These are phyloP conservation scores for Tagetes patula DNA, from an alignment of 129 eudicot genomes.

Conservation along the genomic window DNA sequence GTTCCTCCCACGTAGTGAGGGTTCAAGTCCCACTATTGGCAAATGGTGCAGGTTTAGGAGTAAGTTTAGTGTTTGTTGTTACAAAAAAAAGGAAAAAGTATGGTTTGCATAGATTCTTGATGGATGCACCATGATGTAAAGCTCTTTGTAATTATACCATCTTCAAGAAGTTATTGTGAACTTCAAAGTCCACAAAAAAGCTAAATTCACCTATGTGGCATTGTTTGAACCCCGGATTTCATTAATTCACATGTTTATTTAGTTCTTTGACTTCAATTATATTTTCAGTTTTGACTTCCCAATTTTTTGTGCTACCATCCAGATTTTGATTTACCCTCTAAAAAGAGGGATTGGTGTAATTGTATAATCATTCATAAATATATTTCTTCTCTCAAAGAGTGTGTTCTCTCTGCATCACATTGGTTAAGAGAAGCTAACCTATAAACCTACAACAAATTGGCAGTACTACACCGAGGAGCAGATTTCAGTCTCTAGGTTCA, in stretches of 20 bases:
- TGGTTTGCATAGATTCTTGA: neutral
- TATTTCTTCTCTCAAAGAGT: neutral
- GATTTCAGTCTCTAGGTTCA: conserved; percentile 4
- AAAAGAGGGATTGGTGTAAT: neutral
- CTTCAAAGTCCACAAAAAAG: conserved; percentile 1
- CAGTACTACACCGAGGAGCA: neutral
- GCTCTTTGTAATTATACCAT: conserved; percentile 1
- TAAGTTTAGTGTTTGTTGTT: too few species aligned
- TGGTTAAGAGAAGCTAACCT: conserved; percentile 11
- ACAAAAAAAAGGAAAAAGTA: too few species aligned
- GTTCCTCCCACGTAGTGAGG: too few species aligned
- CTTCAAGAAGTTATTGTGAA: conserved; percentile 6
- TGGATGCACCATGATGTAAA: neutral
- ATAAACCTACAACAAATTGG: conserved; percentile 6
- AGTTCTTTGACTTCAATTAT: neutral
- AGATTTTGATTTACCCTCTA: neutral
- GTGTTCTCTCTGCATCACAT: neutral
- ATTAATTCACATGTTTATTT: neutral
- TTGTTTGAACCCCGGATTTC: neutral
- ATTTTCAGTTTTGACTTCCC: neutral
- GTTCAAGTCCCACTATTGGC: too few species aligned
- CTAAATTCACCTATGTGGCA: conserved; percentile 24
- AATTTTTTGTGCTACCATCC: too few species aligned
- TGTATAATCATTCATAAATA: neutral
- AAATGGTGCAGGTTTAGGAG: too few species aligned